phyloP scores from a whole-genome alignment of 1,284 basidiomycete genomes.

The Boletus sp. region DNA sequence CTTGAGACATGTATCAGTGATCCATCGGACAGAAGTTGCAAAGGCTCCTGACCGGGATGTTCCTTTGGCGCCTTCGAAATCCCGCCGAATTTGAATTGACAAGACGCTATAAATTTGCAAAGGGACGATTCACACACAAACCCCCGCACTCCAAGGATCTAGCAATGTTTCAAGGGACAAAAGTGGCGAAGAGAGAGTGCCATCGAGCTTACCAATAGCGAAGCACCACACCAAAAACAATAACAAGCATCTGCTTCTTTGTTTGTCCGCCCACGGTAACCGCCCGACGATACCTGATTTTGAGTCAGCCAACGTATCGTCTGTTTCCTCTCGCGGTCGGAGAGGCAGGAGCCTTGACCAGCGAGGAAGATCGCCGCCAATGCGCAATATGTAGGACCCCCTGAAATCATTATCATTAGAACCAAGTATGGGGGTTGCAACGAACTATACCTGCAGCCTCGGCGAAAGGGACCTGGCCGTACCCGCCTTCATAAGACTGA shows the following conservation, averaged over 20 bases:
- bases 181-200: background rate
- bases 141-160: conserved; percentile 63
- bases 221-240: conserved; percentile 89
- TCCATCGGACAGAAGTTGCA: background rate
- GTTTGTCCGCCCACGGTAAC: conserved; percentile 82
- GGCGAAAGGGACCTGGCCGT: conserved; percentile 73
- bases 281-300: conserved; percentile 65
- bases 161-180: conserved; percentile 2
- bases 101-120: conserved; percentile 59
- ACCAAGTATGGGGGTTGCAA: background rate
- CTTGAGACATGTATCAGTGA: conserved; percentile 35
- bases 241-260: conserved; percentile 91
- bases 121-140: conserved; percentile 57
- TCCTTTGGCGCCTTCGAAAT: conserved; percentile 79
- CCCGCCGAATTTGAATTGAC: conserved; percentile 84
- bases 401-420: conserved; percentile 43
- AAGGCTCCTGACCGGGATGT: conserved; percentile 55
- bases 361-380: conserved; percentile 72
- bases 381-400: conserved; percentile 92
- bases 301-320: conserved; percentile 77
- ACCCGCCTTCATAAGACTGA: conserved; percentile 92
- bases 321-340: conserved; percentile 41
- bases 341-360: conserved; percentile 34
- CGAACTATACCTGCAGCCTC: conserved; percentile 75
- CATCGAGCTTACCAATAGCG: conserved; percentile 52